Percentiles rank a stretch among this genome's conserved stretches.
Evolutionary conservation across 2,329 filamentous ascomycete species (phyloP).

Genomic region (Tolypocladium tropicale): DNA sequence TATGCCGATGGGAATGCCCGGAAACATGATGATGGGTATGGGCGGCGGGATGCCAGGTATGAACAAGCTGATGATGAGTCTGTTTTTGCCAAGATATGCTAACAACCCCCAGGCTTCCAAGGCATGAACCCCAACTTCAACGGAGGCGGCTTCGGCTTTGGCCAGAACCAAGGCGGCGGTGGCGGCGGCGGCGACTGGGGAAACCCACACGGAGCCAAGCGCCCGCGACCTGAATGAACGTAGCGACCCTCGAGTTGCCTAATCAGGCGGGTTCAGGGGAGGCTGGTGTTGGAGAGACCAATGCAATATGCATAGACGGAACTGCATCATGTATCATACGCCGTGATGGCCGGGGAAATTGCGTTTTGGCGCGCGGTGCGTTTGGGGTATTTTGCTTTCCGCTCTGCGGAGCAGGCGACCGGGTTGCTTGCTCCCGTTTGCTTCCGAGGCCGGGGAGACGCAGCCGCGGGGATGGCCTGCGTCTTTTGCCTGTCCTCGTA

Average conservation of each 20-base stretch:
- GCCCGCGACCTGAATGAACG: conserved; percentile 57
- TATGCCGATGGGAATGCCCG: conserved; percentile 47
- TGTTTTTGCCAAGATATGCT: conserved; percentile 4
- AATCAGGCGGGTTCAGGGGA: no score
- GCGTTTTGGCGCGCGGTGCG: conserved; percentile 5
- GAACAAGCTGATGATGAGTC: not conserved
- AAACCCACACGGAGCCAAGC: conserved; percentile 75
- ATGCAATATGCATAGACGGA: not conserved
- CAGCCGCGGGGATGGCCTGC: not conserved
- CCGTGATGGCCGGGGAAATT: not conserved
- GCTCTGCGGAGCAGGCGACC: not conserved
- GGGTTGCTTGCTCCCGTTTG: not conserved
- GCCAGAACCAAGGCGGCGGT: conserved; percentile 33
- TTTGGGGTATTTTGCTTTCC: not conserved
- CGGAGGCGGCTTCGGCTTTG: conserved; percentile 60
- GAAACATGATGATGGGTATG: conserved; percentile 47
- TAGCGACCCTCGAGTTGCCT: not conserved
- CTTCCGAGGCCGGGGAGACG: not conserved
- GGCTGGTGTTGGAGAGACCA: not conserved
- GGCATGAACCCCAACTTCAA: conserved; percentile 57
- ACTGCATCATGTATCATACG: conserved; percentile 7
- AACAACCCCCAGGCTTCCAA: conserved; percentile 45
- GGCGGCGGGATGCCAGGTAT: conserved; percentile 26
- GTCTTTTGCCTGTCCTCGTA: not conserved
- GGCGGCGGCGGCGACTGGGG: conserved; percentile 49